Evolutionary conservation across 78 protist species (phyloP).

Genomic region (Polysphondylium violaceum): DNA sequence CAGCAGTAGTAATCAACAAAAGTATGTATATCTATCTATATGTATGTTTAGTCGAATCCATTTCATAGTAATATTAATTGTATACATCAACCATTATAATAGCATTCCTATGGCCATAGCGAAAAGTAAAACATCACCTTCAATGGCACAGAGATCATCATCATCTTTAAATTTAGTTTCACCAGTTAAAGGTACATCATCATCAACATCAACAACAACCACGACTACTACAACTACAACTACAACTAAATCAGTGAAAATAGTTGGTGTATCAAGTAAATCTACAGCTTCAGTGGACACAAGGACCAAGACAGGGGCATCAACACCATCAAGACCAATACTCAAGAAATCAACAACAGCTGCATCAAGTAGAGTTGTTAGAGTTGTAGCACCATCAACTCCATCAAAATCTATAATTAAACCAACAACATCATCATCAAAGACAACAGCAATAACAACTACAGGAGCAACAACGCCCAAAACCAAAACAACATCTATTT

Average conservation of each 20-base stretch:
- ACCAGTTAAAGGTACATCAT: background rate
- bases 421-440: constrained; percentile 8
- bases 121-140: constrained; percentile 17
- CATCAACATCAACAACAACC: background rate
- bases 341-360: background rate
- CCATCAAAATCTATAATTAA: background rate
- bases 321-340: background rate
- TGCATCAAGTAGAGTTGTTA: background rate
- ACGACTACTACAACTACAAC: background rate
- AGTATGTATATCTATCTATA: background rate
- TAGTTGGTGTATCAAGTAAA: no score
- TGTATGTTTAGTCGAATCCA: background rate
- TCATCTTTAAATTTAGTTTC: background rate
- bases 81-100: no score
- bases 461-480: background rate
- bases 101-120: constrained; percentile 53
- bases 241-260: background rate
- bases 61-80: no score
- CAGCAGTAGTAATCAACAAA: background rate
- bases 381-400: background rate
- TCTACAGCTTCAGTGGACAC: no score
- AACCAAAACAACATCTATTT: background rate
- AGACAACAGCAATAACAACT: background rate
- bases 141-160: background rate
- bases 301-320: background rate